A percentile compares a stretch with the other conserved stretches of the same genome.
phyloP scores from a whole-genome alignment of 208 protist species.

The Acanthamoeba healyi region DNA sequence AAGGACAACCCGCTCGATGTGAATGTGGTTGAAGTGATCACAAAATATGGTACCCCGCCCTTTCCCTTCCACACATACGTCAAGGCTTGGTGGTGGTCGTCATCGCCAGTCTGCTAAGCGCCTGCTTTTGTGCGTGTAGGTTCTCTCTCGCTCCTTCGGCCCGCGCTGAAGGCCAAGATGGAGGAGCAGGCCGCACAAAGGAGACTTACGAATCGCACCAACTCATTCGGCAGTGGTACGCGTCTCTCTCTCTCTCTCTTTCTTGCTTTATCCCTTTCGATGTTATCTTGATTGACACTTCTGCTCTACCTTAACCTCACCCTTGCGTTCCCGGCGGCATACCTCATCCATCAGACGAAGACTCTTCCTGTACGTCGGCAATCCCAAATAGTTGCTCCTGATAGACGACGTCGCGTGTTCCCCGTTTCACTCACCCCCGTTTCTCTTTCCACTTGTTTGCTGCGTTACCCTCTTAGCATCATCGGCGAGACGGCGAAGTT shows the following conservation, averaged over 20 bases:
- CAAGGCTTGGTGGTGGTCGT: too few species aligned
- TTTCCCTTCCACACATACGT: too few species aligned
- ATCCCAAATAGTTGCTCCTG: too few species aligned
- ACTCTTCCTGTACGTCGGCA: not conserved
- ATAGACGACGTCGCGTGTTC: too few species aligned
- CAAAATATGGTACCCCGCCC: conserved; percentile 19
- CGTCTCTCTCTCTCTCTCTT: not conserved
- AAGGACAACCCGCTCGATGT: conserved; percentile 60
- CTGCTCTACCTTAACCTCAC: too few species aligned
- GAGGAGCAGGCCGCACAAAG: conserved; percentile 37
- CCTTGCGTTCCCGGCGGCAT: too few species aligned
- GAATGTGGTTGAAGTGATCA: conserved; percentile 37
- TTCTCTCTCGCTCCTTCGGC: conserved; percentile 18
- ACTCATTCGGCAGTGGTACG: conserved; percentile 7
- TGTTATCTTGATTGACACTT: too few species aligned
- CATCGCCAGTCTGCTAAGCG: not conserved
- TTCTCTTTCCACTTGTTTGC: too few species aligned
- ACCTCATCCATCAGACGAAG: too few species aligned
- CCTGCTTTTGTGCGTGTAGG: not conserved
- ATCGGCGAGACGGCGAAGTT: not conserved
- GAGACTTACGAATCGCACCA: not conserved
- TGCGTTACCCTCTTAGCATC: too few species aligned
- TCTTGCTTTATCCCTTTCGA: too few species aligned
- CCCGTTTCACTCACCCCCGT: too few species aligned
- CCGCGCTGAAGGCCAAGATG: conserved; percentile 31